Evolutionary conservation across 202 grass and related monocot genomes (phyloP), one percentile per base, ranked within the genome.

Genomic region (Brachypodium distachyon): DNA sequence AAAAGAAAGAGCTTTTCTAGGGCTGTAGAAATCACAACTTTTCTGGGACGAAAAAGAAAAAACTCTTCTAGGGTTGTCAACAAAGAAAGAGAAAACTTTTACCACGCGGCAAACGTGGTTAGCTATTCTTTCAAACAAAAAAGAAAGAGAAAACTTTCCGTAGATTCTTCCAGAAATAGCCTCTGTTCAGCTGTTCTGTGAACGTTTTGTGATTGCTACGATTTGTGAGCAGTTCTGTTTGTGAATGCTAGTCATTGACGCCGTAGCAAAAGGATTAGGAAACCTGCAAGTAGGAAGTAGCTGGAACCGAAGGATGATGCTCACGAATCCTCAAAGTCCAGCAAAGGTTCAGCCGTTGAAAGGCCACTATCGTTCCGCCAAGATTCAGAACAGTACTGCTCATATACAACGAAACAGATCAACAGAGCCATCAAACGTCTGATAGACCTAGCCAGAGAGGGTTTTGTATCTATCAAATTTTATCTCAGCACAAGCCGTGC

Each of bases 311-410:
- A 43, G 12, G 16, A 32, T 67, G 36, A 37, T 13, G 52, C 25
- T 66, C 12, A 62, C 23, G 58, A 37, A 39, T 29, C 10, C 0
- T 28, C 14, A 22, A 34, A 38, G 61, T 19, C 38, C 13, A 61
- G 42, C 55, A 53, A 42, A 57, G 62, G 9, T 62, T 53, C 53
- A 9, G 53, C 18, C 54, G 38, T 75, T 75, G n/a, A 58, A 80
- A 59, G 26, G 39, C 12, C 18, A 70, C n/a, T 39, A 67, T 56
- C 39, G 65, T 76, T 36, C 13, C 52, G 38, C 34, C 41, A 23
- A 55, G 61, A 71, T 79, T 81, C 56, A 41, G 69, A 76, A 55
- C 18, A 70, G 39, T 32, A 68, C 40, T 47, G 55, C 61, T 38
- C 47, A 64, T 48, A 62, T 33, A 40, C 81, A 46, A 16, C 33